Base-by-base conservation (phyloP, 129 eudicot genomes). In the Artemisia tridentata region DNA sequence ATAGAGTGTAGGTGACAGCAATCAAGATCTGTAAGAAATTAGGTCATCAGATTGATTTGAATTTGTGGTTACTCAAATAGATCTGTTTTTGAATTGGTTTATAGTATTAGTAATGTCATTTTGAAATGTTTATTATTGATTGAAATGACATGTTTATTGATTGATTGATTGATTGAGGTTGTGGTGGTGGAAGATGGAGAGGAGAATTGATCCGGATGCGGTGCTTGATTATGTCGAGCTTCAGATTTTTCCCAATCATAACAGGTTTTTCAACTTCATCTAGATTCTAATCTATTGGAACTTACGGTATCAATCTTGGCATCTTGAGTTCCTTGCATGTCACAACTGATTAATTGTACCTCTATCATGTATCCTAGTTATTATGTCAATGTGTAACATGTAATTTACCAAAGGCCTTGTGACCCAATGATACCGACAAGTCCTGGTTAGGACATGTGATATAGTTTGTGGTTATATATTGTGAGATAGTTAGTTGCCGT, bases 171-270 rank as follows among this genome's bases (percentile, higher is more conserved):
- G 51, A 43, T 17, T 65, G 81, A 84, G 89, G 74, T 60, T 51
- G 72, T 63, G 62, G 63, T 51, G 17, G 56, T 0, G 5, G 65
- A 55, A 71, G 79, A 93, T 93, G 99, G 91, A 79, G 46, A 80
- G 80, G 73, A 84, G 75, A 65, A 84, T 87, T 53, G 97, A 86
- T 73, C 83, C 91, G 57, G 84, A 84, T 78, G 84, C 82, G 20
- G 79, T 72, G 0, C 88, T 90, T 63, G 96, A 90, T 75, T 93
- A 80, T 81, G 83, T 88, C 16, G 92, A 83, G 48, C 84, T 89
- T 34, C 92, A 82, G 68, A 81, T 88, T 64, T 84, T 85, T 82
- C 95, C 92, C 0, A 78, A 69, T 75, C 83, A 87, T 78, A 85
- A 89, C 78, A 93, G 99, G 99, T 87, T 72, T 77, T 55, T 52